A percentile compares a stretch with the other conserved stretches of the same genome.
Conservation (phyloP, 2,329 filamentous ascomycete species). For the Penicillium corylophilum region DNA sequence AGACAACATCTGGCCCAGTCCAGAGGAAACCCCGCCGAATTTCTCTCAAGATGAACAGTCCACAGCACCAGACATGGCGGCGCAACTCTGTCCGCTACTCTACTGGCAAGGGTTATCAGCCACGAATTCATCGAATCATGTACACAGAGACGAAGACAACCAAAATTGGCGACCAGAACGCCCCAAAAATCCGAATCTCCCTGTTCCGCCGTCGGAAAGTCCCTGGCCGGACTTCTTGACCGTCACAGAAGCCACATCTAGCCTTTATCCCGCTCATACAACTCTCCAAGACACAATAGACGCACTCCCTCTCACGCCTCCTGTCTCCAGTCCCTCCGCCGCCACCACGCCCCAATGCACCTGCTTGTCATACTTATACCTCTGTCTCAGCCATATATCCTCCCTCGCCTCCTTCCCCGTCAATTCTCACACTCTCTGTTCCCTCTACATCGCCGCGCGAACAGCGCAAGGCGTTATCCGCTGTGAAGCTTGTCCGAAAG, state of each 20-base stretch:
- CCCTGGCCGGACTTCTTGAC: conserved; percentile 46
- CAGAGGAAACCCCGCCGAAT: conserved; percentile 20
- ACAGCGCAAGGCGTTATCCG: conserved; percentile 44
- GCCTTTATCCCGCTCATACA: conserved; percentile 25
- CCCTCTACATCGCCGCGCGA: conserved; percentile 43
- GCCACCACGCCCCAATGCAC: conserved; percentile 30
- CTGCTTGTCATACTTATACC: conserved; percentile 45
- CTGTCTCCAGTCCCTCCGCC: conserved; percentile 20
- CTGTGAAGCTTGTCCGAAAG: conserved; percentile 43
- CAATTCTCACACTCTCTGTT: conserved; percentile 43
- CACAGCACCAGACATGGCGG: conserved; percentile 20
- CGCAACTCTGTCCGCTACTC: conserved; percentile 29
- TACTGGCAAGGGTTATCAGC: conserved; percentile 12
- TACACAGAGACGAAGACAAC: conserved; percentile 25
- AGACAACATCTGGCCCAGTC: conserved; percentile 22
- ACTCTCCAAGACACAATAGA: conserved; percentile 20
- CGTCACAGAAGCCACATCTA: conserved; percentile 32
- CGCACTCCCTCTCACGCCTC: conserved; percentile 24
- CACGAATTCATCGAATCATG: conserved; percentile 15
- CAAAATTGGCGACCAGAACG: conserved; percentile 26
- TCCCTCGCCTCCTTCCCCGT: conserved; percentile 45
- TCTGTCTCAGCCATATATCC: conserved; percentile 44
- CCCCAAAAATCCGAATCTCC: conserved; percentile 21
- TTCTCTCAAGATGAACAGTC: conserved; percentile 13
- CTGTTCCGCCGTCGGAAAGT: conserved; percentile 30